phyloP scores from a whole-genome alignment of 2,329 filamentous ascomycete species.

The Chrysoporthe puriensis region DNA sequence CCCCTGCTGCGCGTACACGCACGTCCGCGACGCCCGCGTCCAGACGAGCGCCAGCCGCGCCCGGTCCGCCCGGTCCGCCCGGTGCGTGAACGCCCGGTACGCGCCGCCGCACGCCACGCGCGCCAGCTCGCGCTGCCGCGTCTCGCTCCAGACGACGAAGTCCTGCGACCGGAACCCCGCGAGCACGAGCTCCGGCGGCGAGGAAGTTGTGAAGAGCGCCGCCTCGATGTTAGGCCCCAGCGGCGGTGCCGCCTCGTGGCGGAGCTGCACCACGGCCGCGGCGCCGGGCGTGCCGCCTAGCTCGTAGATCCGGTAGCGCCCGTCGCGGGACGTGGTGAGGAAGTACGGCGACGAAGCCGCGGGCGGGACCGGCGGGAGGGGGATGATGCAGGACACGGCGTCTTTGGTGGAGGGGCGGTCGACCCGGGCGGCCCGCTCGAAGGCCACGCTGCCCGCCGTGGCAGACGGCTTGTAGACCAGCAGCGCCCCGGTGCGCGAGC shows the following conservation, averaged over 20 bases:
- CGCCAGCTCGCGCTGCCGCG: constrained; percentile 68
- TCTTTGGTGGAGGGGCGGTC: constrained; percentile 53
- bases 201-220: constrained; percentile 56
- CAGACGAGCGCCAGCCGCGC: constrained; percentile 62
- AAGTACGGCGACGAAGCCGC: constrained; percentile 49
- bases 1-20: constrained; percentile 51
- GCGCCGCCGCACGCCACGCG: constrained; percentile 81
- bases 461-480: constrained; percentile 38
- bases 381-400: constrained; percentile 69
- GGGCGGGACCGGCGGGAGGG: constrained; percentile 41
- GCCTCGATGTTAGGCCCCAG: constrained; percentile 79
- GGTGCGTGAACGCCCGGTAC: constrained; percentile 74
- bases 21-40: constrained; percentile 57
- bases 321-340: constrained; percentile 76
- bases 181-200: constrained; percentile 63
- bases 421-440: constrained; percentile 39
- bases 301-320: constrained; percentile 70
- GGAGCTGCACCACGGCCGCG: constrained; percentile 45
- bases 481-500: constrained; percentile 57
- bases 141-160: constrained; percentile 83
- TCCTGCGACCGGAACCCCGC: constrained; percentile 80
- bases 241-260: constrained; percentile 71
- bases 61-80: constrained; percentile 26
- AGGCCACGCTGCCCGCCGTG: constrained; percentile 31
- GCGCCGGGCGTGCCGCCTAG: constrained; percentile 35